Evolutionary conservation across 2,329 filamentous ascomycete genomes (phyloP).

Genomic region (Fusarium oxysporum): DNA sequence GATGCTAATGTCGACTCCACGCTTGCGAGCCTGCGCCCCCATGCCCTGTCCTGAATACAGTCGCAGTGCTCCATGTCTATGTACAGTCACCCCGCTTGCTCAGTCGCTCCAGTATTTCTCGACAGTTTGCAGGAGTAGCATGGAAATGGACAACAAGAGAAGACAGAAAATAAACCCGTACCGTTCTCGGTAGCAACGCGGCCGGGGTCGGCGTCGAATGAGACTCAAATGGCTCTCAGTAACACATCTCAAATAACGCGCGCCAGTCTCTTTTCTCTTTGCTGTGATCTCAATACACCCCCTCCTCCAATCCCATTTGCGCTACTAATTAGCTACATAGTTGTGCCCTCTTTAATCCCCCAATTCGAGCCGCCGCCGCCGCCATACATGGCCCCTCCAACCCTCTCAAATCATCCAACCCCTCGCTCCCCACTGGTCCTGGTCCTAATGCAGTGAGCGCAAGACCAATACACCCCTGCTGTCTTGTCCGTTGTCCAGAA

Average conservation of each 20-base stretch:
- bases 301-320: constrained; percentile 41
- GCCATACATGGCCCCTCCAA: constrained; percentile 45
- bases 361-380: constrained; percentile 48
- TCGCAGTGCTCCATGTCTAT: constrained; percentile 17
- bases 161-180: constrained; percentile 32
- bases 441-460: constrained; percentile 46
- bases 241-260: constrained; percentile 39
- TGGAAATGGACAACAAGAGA: constrained; percentile 31
- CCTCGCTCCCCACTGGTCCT: constrained; percentile 47
- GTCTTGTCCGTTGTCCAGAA: constrained; percentile 46
- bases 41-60: constrained; percentile 33
- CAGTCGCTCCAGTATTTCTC: constrained; percentile 32
- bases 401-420: constrained; percentile 45
- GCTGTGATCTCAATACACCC: constrained; percentile 39
- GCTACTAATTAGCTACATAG: constrained; percentile 43
- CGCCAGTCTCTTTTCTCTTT: constrained; percentile 41
- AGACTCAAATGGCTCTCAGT: constrained; percentile 38
- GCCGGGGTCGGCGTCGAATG: constrained; percentile 45
- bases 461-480: constrained; percentile 47
- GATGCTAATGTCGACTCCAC: constrained; percentile 31
- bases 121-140: constrained; percentile 35
- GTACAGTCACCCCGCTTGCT: constrained; percentile 29
- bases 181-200: constrained; percentile 36
- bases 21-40: constrained; percentile 33
- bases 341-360: constrained; percentile 44